Conservation (phyloP, 208 protist species). For the Polymyxa betae region DNA sequence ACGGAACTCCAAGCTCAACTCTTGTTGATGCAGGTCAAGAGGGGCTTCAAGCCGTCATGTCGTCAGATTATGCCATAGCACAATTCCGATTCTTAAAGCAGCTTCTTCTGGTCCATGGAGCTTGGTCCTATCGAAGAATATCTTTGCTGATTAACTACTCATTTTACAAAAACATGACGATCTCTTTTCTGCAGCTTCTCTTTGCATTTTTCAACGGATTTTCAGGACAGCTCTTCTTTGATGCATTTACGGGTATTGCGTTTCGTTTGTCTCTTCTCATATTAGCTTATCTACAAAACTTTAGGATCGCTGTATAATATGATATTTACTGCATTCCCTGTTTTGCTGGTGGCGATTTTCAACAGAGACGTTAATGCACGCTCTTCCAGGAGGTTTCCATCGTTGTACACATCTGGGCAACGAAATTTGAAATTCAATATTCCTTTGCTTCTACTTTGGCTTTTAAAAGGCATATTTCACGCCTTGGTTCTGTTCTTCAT, state of each 20-base stretch:
- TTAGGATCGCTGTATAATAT: slow-evolving; percentile 60
- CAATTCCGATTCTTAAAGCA: slow-evolving; percentile 86
- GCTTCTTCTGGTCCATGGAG: slow-evolving; percentile 90
- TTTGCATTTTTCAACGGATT: slow-evolving; percentile 63
- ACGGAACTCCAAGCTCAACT: not conserved
- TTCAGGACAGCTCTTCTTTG: slow-evolving; percentile 60
- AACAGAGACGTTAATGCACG: not conserved
- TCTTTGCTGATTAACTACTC: slow-evolving; percentile 92
- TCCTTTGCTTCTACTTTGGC: not conserved
- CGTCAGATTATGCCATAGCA: slow-evolving; percentile 87
- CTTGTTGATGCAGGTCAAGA: slow-evolving; percentile 65
- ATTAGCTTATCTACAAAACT: not conserved
- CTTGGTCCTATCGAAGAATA: slow-evolving; percentile 85
- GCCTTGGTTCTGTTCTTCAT: slow-evolving; percentile 49
- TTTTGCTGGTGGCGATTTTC: slow-evolving; percentile 55
- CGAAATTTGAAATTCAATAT: slow-evolving; percentile 13
- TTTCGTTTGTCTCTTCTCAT: not conserved
- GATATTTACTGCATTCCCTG: slow-evolving; percentile 62
- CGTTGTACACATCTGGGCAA: slow-evolving; percentile 32
- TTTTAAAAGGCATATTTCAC: slow-evolving; percentile 36
- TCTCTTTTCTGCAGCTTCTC: slow-evolving; percentile 58
- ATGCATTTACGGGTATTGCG: slow-evolving; percentile 55
- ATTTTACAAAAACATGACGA: slow-evolving; percentile 88
- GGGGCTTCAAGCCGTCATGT: slow-evolving; percentile 64
- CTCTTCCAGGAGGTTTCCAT: slow-evolving; percentile 30